Conservation (phyloP, 352 stramenopile species). For the Pythium volutum region DNA sequence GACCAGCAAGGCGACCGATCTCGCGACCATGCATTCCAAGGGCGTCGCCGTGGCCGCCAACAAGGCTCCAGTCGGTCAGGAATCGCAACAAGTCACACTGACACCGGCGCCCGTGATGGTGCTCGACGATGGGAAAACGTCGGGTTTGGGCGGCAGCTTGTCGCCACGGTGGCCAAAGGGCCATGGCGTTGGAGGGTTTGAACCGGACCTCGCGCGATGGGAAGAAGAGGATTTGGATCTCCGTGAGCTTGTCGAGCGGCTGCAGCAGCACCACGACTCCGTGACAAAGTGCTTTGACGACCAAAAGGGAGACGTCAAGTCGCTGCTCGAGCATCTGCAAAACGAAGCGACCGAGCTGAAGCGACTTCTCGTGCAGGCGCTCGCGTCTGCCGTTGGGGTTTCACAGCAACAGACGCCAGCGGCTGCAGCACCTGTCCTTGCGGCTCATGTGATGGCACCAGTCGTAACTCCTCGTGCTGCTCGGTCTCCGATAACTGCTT, state of each 20-base stretch:
- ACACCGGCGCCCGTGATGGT: constrained; percentile 23
- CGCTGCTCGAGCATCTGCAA: constrained; percentile 66
- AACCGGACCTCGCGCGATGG: constrained; percentile 59
- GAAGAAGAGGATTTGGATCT: constrained; percentile 69
- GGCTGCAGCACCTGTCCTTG: neutral
- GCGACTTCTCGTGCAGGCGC: constrained; percentile 53
- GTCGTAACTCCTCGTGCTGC: neutral
- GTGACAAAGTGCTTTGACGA: constrained; percentile 74
- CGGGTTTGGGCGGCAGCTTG: neutral
- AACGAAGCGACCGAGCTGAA: constrained; percentile 65
- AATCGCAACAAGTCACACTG: neutral
- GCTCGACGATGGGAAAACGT: constrained; percentile 15
- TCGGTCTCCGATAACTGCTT: neutral
- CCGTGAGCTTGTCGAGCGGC: constrained; percentile 64
- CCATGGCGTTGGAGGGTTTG: constrained; percentile 34
- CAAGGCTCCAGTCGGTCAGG: constrained; percentile 14
- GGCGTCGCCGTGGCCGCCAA: constrained; percentile 42
- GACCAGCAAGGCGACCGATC: constrained; percentile 43
- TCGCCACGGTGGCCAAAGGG: constrained; percentile 19
- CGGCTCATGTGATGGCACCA: neutral
- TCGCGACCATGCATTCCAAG: constrained; percentile 67
- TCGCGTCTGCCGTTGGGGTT: constrained; percentile 26
- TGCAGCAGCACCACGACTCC: constrained; percentile 78
- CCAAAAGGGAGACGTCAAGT: constrained; percentile 60
- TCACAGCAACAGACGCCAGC: neutral